Evolutionary conservation across 768 basidiomycete species (phyloP).

Genomic region (Sistotremastrum niveocremeum): DNA sequence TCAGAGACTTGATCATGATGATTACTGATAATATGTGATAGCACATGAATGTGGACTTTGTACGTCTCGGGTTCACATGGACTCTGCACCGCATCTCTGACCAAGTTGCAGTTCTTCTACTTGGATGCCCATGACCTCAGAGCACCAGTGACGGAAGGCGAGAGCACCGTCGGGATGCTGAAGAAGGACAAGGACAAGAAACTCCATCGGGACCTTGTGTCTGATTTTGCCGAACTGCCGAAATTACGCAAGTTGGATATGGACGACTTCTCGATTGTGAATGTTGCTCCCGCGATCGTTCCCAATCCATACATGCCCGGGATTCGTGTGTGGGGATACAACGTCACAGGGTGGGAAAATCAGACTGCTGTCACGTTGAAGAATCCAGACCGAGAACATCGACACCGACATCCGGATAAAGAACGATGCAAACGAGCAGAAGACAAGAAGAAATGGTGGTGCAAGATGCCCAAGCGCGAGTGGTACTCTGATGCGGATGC

Average conservation of each 20-base stretch:
- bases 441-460: constrained; percentile 50
- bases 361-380: constrained; percentile 6
- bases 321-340: constrained; percentile 74
- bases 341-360: constrained; percentile 33
- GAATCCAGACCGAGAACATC: constrained; percentile 28
- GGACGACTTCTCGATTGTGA: constrained; percentile 62
- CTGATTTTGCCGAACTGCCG: constrained; percentile 55
- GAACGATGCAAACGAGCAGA: constrained; percentile 28
- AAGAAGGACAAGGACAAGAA: constrained; percentile 16
- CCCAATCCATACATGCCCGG: constrained; percentile 80
- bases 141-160: constrained; percentile 9
- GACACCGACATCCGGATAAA: constrained; percentile 31
- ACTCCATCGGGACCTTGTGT: constrained; percentile 43
- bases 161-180: constrained; percentile 2
- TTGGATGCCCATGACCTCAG: constrained; percentile 39
- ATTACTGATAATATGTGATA: constrained; percentile 12
- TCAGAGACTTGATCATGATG: constrained; percentile 4
- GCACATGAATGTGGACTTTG: constrained; percentile 82
- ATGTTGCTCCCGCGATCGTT: constrained; percentile 70
- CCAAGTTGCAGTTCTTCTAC: constrained; percentile 36
- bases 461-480: constrained; percentile 37
- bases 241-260: constrained; percentile 36
- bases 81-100: neutral
- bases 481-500: constrained; percentile 51
- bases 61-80: constrained; percentile 19